A percentile compares a stretch with the other conserved stretches of the same genome.
Conservation (phyloP, 352 stramenopile genomes). For the Globisporangium okanoganense region DNA sequence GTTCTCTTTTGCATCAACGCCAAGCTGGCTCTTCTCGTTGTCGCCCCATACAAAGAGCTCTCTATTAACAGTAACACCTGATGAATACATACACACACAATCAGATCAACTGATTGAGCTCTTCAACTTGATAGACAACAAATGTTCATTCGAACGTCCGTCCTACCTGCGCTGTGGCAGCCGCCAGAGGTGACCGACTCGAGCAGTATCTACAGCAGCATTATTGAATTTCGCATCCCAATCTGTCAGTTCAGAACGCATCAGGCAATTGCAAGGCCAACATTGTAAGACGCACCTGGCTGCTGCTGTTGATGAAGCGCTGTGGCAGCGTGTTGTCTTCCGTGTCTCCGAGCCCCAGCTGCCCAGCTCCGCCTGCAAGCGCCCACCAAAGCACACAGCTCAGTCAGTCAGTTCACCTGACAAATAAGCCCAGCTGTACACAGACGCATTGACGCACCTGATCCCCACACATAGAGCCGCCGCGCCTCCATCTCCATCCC, state of each 20-base stretch:
- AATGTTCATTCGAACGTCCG: background rate
- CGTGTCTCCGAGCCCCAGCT: slow-evolving; percentile 53
- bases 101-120: too few species aligned
- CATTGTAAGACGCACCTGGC: background rate
- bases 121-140: too few species aligned
- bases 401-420: background rate
- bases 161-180: slow-evolving; percentile 65
- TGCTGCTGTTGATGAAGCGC: slow-evolving; percentile 17
- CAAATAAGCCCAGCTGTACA: background rate
- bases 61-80: slow-evolving; percentile 25
- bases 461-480: slow-evolving; percentile 43
- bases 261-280: background rate
- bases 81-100: background rate
- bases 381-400: background rate
- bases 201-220: slow-evolving; percentile 17
- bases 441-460: slow-evolving; percentile 25
- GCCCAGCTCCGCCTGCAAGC: slow-evolving; percentile 47
- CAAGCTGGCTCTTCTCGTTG: slow-evolving; percentile 54
- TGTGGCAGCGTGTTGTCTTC: slow-evolving; percentile 60
- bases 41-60: slow-evolving; percentile 69
- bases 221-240: background rate
- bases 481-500: background rate
- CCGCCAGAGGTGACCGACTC: slow-evolving; percentile 48
- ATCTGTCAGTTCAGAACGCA: background rate
- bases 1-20: slow-evolving; percentile 4